Percentiles rank a stretch among this genome's conserved stretches.
Evolutionary conservation across 1,284 basidiomycete species (phyloP).

Genomic region (Mycosarcoma maydis): DNA sequence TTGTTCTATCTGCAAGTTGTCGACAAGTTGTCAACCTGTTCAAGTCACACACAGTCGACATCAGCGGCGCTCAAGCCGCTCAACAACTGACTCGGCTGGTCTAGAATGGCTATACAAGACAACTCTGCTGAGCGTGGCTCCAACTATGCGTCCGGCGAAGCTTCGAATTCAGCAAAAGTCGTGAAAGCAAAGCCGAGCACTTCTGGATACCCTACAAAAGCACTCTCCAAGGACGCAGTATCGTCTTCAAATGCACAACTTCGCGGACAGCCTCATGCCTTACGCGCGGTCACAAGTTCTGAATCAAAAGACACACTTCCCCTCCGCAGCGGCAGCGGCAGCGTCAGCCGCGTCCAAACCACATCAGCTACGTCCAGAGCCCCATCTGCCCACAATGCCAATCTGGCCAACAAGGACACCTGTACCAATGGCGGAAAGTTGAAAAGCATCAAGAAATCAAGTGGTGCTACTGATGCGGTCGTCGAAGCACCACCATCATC

Average conservation of each 20-base stretch:
- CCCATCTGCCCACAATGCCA: neutral
- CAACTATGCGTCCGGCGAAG: neutral
- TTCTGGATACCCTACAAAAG: neutral
- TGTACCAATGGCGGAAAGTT: neutral
- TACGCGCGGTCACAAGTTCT: neutral
- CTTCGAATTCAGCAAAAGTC: neutral
- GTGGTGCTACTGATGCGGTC: neutral
- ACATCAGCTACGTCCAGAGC: neutral
- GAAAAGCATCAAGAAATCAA: too few species aligned
- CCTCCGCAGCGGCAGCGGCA: neutral
- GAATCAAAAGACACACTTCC: neutral
- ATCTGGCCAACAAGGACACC: neutral
- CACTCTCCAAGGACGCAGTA: neutral
- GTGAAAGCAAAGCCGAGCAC: neutral
- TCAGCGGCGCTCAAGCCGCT: too few species aligned
- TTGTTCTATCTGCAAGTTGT: too few species aligned
- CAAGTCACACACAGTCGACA: too few species aligned
- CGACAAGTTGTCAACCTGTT: too few species aligned
- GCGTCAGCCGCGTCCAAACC: neutral
- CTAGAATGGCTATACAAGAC: neutral
- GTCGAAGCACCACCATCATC: neutral
- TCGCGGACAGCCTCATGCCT: neutral
- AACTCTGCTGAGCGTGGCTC: neutral
- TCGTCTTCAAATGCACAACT: conserved; percentile 7
- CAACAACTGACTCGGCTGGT: too few species aligned